phyloP scores from a whole-genome alignment of 176 grass and related monocot genomes.

The Otatea glauca region DNA sequence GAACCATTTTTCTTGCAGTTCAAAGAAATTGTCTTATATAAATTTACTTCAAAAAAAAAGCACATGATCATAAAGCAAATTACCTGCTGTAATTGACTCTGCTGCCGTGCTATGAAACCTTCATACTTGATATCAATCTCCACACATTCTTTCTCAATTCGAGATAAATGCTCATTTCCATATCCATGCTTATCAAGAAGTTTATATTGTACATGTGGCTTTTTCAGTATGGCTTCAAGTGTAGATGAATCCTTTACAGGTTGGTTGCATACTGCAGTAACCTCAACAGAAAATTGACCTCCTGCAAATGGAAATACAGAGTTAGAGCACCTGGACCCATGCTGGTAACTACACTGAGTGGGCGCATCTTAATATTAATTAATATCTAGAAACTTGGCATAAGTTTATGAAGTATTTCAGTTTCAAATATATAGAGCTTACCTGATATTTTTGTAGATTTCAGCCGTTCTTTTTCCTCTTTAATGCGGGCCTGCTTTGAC shows the following conservation, averaged over 20 bases:
- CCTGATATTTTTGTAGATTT: constrained; percentile 73
- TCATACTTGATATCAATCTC: constrained; percentile 98
- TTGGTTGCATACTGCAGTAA: constrained; percentile 74
- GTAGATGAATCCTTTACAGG: constrained; percentile 76
- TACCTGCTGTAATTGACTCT: constrained; percentile 92
- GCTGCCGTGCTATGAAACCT: constrained; percentile 85
- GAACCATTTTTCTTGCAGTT: constrained; percentile 13
- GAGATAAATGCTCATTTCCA: constrained; percentile 74
- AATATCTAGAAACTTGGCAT: constrained; percentile 3
- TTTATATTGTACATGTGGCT: constrained; percentile 91
- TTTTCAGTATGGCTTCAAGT: constrained; percentile 88
- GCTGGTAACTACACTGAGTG: neutral
- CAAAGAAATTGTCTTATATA: constrained; percentile 2
- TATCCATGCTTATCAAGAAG: constrained; percentile 91
- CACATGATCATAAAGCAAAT: constrained; percentile 22
- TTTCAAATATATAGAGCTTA: constrained; percentile 31
- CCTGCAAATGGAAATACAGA: constrained; percentile 45
- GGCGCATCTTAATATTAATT: neutral
- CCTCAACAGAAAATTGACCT: constrained; percentile 75
- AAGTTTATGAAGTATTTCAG: neutral
- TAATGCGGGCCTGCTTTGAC: constrained; percentile 77
- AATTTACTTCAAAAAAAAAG: constrained; percentile 15
- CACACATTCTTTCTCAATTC: constrained; percentile 93
- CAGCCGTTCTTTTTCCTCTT: constrained; percentile 80
- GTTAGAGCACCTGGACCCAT: constrained; percentile 19